These are phyloP conservation scores for Exutisphaerella laricina DNA, from an alignment of 2,329 filamentous ascomycete species.

Conservation along the genomic window DNA sequence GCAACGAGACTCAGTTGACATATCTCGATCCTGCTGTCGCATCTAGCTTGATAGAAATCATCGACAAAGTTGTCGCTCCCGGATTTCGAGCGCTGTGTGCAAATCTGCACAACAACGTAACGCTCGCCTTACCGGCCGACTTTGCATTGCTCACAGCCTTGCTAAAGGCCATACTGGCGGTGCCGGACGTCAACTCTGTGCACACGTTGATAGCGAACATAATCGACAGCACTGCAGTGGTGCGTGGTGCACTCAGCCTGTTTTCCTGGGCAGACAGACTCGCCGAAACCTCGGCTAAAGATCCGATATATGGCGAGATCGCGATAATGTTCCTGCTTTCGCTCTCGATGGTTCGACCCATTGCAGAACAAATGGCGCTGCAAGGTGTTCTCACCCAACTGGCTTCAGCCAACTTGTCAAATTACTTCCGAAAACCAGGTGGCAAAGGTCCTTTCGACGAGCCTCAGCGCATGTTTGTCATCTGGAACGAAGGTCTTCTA, in stretches of 20 bases:
- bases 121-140: constrained; percentile 58
- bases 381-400: constrained; percentile 78
- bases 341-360: constrained; percentile 69
- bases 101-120: constrained; percentile 61
- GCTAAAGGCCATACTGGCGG: constrained; percentile 72
- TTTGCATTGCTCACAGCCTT: constrained; percentile 83
- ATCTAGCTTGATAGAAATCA: constrained; percentile 68
- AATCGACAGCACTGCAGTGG: constrained; percentile 59
- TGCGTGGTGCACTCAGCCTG: constrained; percentile 76
- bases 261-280: constrained; percentile 93
- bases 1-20: constrained; percentile 14
- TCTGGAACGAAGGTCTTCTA: constrained; percentile 84
- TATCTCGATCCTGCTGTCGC: constrained; percentile 34
- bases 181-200: constrained; percentile 63
- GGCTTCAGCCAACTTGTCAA: constrained; percentile 70
- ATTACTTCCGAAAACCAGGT: constrained; percentile 63
- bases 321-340: constrained; percentile 83
- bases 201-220: constrained; percentile 41
- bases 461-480: constrained; percentile 69
- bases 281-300: constrained; percentile 63
- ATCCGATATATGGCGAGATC: constrained; percentile 92
- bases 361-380: constrained; percentile 86
- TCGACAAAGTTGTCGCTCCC: constrained; percentile 70
- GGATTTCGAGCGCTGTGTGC: constrained; percentile 78
- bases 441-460: constrained; percentile 75